Percentiles rank a stretch among this genome's conserved stretches.
Evolutionary conservation across 805 yeast genomes (phyloP).

Genomic region (Starmerella stigmatis): DNA sequence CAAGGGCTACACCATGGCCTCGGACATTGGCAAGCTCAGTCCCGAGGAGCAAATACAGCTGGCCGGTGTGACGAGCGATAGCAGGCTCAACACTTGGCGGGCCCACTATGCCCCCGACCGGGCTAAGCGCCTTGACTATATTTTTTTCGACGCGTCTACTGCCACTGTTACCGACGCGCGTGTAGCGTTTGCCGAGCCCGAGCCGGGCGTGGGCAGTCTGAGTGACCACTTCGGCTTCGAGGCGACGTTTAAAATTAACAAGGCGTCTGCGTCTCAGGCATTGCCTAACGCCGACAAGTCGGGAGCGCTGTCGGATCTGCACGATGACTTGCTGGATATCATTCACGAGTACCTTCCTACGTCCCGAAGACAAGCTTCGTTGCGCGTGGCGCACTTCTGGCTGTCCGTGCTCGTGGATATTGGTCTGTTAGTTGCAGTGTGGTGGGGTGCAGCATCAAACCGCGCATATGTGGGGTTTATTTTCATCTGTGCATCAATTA

Average conservation of each 20-base stretch:
- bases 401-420: conserved; percentile 43
- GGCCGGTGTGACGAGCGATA: conserved; percentile 89
- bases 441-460: conserved; percentile 46
- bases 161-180: conserved; percentile 50
- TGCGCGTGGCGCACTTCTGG: conserved; percentile 59
- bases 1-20: conserved; percentile 20
- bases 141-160: conserved; percentile 53
- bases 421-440: conserved; percentile 44
- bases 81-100: conserved; percentile 81
- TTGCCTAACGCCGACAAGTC: neutral
- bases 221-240: conserved; percentile 83
- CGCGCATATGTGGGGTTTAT: conserved; percentile 58
- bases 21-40: conserved; percentile 41
- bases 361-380: conserved; percentile 46
- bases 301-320: conserved; percentile 23
- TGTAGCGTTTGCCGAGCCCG: conserved; percentile 62
- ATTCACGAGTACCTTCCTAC: conserved; percentile 44
- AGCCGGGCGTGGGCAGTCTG: conserved; percentile 61
- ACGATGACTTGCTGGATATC: conserved; percentile 41
- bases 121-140: conserved; percentile 86
- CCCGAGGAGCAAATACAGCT: conserved; percentile 52
- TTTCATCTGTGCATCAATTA: conserved; percentile 45
- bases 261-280: neutral
- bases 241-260: conserved; percentile 22
- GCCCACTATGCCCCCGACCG: conserved; percentile 41